phyloP scores from a whole-genome alignment of 371 early-diverging fungal species.

The Mucor irregularis region DNA sequence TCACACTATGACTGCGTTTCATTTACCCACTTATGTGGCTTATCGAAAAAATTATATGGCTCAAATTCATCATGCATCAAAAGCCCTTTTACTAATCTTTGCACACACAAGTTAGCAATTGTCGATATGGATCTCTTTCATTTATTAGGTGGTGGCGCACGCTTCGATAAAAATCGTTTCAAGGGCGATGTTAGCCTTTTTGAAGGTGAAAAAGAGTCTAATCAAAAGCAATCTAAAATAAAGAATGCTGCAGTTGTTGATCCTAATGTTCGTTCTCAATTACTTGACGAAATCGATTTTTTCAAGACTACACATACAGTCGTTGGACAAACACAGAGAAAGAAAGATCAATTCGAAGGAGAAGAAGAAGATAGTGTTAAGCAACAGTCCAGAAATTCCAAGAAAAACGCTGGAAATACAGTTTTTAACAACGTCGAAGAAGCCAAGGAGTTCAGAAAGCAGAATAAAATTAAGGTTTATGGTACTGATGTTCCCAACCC shows the following conservation, averaged over 20 bases:
- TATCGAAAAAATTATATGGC: too few relatives aligned
- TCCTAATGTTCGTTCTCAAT: conserved; percentile 35
- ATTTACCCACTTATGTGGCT: too few relatives aligned
- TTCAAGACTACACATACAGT: conserved; percentile 40
- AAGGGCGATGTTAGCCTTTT: conserved; percentile 74
- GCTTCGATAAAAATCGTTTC: conserved; percentile 81
- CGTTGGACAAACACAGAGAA: conserved; percentile 1
- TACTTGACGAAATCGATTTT: conserved; percentile 49
- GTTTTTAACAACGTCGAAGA: conserved; percentile 30
- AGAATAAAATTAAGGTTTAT: conserved; percentile 77
- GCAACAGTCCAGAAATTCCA: too few relatives aligned
- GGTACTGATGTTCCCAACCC: conserved; percentile 90
- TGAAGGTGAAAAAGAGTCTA: conserved; percentile 41
- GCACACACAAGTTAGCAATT: background rate
- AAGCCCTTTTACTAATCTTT: background rate
- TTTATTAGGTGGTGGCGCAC: conserved; percentile 80
- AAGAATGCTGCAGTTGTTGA: conserved; percentile 39
- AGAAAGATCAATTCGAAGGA: background rate
- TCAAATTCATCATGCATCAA: too few relatives aligned
- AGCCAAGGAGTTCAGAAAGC: conserved; percentile 61
- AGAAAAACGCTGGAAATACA: conserved; percentile 5
- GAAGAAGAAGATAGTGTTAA: background rate
- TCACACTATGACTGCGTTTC: too few relatives aligned
- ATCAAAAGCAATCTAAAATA: conserved; percentile 19
- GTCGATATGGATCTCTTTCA: conserved; percentile 76